Evolutionary conservation across 2,329 filamentous ascomycete genomes (phyloP), one percentile per base, ranked within the genome.

Genomic region (Fonsecaea nubica): DNA sequence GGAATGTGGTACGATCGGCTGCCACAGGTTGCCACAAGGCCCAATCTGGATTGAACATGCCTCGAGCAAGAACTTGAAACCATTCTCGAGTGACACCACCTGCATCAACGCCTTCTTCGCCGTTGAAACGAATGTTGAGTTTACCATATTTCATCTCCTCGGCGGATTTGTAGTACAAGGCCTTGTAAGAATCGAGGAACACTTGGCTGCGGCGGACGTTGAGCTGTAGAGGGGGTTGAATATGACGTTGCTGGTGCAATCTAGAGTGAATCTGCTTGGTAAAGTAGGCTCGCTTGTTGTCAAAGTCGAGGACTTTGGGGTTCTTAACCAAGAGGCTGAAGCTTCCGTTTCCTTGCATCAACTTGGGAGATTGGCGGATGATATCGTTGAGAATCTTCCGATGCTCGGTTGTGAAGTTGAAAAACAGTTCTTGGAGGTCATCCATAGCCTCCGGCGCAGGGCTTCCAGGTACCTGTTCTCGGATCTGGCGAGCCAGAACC

Each of bases 91-190:
- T 97, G 55, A 99, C 94, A 80, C 95, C 95, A 72, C 95, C 96
- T 62, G 95, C 95, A 80, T 99, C 96, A 50, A 99, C 93, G 78
- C 96, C 95, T 77, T 99, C 95, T 81, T 99, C 95, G 38, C 93
- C 93, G 73, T 95, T 92, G 87, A 99, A 99, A 62, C 94, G 90
- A 74, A 99, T 96, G 78, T 93, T 99, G 70, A 99, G 87, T 80
- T 99, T 99, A 74, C 96, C 95, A 77, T 96, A 97, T 81, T 99
- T 99, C 88, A 99, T 96, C 81, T 99, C 96, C 70, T 97, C 93
- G 32, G 92, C 92, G 45, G 85, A 88, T 84, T 98, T 98, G 88
- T 95, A 99, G 80, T 97, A 97, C 53, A 99, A 86, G n/a, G 92
- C 93, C 79, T 93, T 95, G 88, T 96, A 99, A 0, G 95, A 99